A percentile compares a stretch with the other conserved stretches of the same genome.
Conservation (phyloP, 148 eudicot genomes). For the Nyssa sinensis region DNA sequence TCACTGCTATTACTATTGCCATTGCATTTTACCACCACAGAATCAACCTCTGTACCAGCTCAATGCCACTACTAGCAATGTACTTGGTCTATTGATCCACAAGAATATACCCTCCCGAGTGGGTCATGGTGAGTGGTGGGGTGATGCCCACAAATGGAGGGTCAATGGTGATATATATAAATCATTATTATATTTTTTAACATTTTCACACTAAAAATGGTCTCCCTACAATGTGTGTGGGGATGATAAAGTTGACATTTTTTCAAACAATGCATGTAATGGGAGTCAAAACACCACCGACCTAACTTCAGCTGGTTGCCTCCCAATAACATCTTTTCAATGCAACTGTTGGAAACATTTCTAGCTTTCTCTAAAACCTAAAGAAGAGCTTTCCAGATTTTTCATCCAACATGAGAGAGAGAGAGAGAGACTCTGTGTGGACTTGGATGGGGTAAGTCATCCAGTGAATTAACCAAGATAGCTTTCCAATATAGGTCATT, state of each 20-base stretch:
- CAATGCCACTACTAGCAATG: not conserved
- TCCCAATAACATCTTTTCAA: conserved; percentile 20
- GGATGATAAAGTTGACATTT: not conserved
- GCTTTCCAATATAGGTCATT: not conserved
- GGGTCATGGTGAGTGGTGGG: too few species aligned
- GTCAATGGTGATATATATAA: too few species aligned
- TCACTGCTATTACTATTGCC: too few species aligned
- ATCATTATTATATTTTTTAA: too few species aligned
- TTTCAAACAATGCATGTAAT: not conserved
- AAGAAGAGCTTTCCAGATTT: not conserved
- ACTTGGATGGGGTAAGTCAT: conserved; percentile 19
- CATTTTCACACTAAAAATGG: too few species aligned
- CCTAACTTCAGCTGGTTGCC: conserved; percentile 23
- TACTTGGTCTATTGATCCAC: not conserved
- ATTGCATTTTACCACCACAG: too few species aligned
- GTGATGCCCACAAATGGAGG: too few species aligned
- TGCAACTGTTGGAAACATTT: not conserved
- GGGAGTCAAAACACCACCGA: conserved; percentile 7
- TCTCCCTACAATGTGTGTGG: too few species aligned
- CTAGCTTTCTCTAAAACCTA: too few species aligned
- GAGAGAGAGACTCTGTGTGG: conserved; percentile 9
- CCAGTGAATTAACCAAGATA: not conserved
- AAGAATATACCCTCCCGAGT: not conserved
- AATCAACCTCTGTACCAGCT: too few species aligned
- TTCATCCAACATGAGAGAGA: conserved; percentile 12